These are phyloP conservation scores for Effrenium voratum DNA, from an alignment of 73 alveolate species.

Conservation along the genomic window DNA sequence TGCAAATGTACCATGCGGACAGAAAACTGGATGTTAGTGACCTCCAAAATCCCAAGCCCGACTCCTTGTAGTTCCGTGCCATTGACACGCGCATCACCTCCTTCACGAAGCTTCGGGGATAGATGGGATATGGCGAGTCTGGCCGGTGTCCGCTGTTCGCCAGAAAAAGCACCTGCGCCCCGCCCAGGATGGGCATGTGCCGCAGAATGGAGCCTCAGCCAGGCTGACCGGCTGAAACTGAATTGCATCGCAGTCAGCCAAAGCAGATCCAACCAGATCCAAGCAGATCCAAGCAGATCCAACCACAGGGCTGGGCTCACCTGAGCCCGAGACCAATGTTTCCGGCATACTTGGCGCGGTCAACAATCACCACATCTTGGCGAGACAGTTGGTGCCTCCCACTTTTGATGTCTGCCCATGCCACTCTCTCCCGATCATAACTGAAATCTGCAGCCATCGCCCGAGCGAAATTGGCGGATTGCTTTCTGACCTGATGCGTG, in stretches of 20 bases:
- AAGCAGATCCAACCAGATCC: not conserved
- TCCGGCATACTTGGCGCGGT: constrained; percentile 89
- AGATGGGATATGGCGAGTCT: constrained; percentile 55
- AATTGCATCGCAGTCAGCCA: not conserved
- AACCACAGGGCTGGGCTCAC: not conserved
- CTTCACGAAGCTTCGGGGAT: constrained; percentile 58
- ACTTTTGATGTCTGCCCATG: constrained; percentile 39
- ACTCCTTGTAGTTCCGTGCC: constrained; percentile 63
- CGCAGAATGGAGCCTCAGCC: constrained; percentile 58
- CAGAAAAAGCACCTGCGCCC: constrained; percentile 62
- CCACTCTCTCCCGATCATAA: constrained; percentile 14
- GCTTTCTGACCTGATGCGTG: no score
- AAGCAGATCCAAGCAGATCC: not conserved
- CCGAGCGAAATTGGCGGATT: no score
- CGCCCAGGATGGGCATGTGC: constrained; percentile 89
- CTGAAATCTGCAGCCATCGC: no score
- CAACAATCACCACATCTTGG: constrained; percentile 40
- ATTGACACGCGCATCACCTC: constrained; percentile 83
- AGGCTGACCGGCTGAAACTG: not conserved
- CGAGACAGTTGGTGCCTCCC: not conserved
- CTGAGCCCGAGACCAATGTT: constrained; percentile 43
- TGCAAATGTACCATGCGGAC: no score
- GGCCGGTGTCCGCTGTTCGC: constrained; percentile 48
- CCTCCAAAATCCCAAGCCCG: no score
- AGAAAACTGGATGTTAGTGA: no score